Evolutionary conservation across 2,329 filamentous ascomycete genomes (phyloP).

Genomic region (Aurifilum marmelostoma): DNA sequence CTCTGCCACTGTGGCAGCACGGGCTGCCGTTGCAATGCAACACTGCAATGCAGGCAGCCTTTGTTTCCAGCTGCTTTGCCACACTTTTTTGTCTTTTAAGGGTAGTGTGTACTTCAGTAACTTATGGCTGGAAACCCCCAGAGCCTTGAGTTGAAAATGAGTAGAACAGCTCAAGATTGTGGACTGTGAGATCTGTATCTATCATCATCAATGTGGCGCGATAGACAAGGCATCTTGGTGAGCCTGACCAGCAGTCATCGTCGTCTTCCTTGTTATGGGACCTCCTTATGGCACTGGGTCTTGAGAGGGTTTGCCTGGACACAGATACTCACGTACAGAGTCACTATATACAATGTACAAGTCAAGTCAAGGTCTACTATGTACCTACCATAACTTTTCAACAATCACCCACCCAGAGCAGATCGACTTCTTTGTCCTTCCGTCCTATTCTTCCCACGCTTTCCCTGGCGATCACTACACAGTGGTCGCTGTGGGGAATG

Average conservation of each 20-base stretch:
- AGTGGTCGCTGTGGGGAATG: slow-evolving; percentile 11
- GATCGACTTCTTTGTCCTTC: not conserved
- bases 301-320: not conserved
- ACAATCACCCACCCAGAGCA: not conserved
- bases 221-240: no score
- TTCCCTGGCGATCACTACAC: not conserved
- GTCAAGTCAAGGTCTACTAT: not conserved
- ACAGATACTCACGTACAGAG: no score
- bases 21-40: not conserved
- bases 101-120: no score
- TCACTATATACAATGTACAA: not conserved
- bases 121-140: no score
- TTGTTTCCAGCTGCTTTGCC: not conserved
- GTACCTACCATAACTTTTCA: not conserved
- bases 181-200: no score
- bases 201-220: no score
- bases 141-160: no score
- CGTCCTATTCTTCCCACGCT: not conserved
- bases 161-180: no score
- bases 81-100: no score
- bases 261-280: no score
- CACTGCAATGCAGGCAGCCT: not conserved
- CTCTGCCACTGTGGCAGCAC: not conserved
- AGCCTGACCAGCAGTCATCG: no score
- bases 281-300: not conserved